A percentile compares a stretch with the other conserved stretches of the same genome.
phyloP scores from a whole-genome alignment of 805 yeast species.

The Zygoascus tannicola region DNA sequence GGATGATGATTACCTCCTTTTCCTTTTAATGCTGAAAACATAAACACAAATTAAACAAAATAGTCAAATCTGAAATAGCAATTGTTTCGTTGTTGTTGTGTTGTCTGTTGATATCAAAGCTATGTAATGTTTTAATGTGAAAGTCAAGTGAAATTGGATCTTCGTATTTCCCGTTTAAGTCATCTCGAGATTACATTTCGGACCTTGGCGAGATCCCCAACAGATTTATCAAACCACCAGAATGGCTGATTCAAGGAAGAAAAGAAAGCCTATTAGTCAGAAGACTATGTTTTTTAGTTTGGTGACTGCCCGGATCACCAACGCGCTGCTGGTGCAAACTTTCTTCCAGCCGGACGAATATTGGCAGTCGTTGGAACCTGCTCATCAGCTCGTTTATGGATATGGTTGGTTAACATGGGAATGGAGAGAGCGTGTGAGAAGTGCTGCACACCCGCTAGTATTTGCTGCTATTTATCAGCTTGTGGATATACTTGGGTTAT shows the following conservation, averaged over 20 bases:
- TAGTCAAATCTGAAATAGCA: too few relatives aligned
- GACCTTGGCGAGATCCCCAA: too few relatives aligned
- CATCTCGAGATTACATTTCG: too few relatives aligned
- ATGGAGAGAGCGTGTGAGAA: conserved; percentile 68
- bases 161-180: too few relatives aligned
- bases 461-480: conserved; percentile 41
- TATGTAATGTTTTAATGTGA: too few relatives aligned
- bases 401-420: conserved; percentile 92
- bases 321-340: conserved; percentile 56
- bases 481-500: neutral
- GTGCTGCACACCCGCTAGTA: conserved; percentile 70
- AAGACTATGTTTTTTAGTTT: too few relatives aligned
- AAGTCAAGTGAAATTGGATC: too few relatives aligned
- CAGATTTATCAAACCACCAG: too few relatives aligned
- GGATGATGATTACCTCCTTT: neutral
- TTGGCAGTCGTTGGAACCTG: conserved; percentile 90
- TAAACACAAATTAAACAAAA: neutral
- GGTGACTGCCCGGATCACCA: conserved; percentile 52
- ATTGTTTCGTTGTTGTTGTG: too few relatives aligned
- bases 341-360: conserved; percentile 96
- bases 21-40: conserved; percentile 2
- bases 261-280: too few relatives aligned
- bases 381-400: conserved; percentile 64
- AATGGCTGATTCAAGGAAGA: too few relatives aligned
- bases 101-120: too few relatives aligned